A percentile compares a stretch with the other conserved stretches of the same genome.
Conservation (phyloP, 140 eudicot genomes). For the Stevia rebaudiana region DNA sequence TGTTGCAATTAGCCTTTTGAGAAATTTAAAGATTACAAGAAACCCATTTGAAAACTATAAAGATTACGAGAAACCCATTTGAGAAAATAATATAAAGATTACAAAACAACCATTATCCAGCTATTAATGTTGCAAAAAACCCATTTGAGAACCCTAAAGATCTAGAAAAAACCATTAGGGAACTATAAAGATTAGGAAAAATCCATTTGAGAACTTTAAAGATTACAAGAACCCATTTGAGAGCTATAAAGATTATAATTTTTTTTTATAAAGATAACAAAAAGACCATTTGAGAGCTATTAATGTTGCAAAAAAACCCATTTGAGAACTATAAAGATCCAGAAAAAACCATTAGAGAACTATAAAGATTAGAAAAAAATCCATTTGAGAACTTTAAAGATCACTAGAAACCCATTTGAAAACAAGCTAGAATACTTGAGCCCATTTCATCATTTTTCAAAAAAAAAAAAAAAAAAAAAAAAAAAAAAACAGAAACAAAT, state of each 20-base stretch:
- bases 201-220: not conserved
- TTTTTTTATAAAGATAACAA: no score
- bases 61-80: not conserved
- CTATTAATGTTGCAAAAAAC: not conserved
- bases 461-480: not conserved
- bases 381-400: not conserved
- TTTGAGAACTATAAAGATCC: not conserved
- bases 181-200: not conserved
- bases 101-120: not conserved
- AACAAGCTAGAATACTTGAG: not conserved
- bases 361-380: not conserved
- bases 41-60: not conserved
- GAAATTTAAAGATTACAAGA: not conserved
- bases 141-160: not conserved
- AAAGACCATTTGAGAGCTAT: not conserved
- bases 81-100: not conserved
- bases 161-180: not conserved
- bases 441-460: not conserved
- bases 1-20: not conserved
- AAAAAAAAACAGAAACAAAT: not conserved
- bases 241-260: not conserved
- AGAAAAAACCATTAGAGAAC: not conserved
- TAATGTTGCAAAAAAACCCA: not conserved
- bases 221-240: not conserved
- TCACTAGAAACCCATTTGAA: slow-evolving; percentile 9